Percentiles rank a stretch among this genome's conserved stretches.
phyloP scores from a whole-genome alignment of 768 basidiomycete species.

The Suillus variegatus region DNA sequence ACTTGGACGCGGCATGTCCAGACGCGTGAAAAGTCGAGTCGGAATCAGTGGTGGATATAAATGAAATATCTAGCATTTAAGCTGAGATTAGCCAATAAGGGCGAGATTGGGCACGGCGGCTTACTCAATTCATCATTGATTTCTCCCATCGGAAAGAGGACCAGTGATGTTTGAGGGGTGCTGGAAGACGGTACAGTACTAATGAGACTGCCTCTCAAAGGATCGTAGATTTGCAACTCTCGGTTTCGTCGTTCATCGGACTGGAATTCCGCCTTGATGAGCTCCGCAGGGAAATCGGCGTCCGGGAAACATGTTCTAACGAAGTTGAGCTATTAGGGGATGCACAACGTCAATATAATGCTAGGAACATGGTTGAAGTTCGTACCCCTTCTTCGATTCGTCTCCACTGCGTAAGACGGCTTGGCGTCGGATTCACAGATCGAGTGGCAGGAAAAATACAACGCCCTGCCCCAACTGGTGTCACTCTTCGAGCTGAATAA shows the following conservation, averaged over 20 bases:
- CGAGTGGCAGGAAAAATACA: conserved; percentile 64
- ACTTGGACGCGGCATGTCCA: conserved; percentile 43
- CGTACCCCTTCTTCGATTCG: conserved; percentile 67
- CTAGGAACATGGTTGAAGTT: background rate
- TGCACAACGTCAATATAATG: conserved; percentile 2
- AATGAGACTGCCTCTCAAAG: conserved; percentile 55
- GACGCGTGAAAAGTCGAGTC: conserved; percentile 39
- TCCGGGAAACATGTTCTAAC: conserved; percentile 73
- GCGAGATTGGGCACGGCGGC: conserved; percentile 19
- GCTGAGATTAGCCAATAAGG: background rate
- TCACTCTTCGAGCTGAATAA: conserved; percentile 32
- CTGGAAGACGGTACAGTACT: conserved; percentile 37
- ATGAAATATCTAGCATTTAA: conserved; percentile 33
- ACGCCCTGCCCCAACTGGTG: conserved; percentile 32
- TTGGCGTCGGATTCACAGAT: conserved; percentile 25
- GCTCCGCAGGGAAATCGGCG: conserved; percentile 68
- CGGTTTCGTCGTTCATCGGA: conserved; percentile 41
- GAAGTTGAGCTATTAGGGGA: conserved; percentile 58
- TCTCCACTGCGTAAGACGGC: conserved; percentile 36
- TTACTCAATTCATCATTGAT: conserved; percentile 60
- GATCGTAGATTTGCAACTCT: conserved; percentile 51
- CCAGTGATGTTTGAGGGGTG: conserved; percentile 29
- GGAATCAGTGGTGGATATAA: conserved; percentile 46
- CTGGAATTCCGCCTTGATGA: conserved; percentile 58
- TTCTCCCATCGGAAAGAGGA: conserved; percentile 69